Evolutionary conservation across 2,329 filamentous ascomycete species (phyloP), one percentile per base, ranked within the genome.

Genomic region (Bipolaris cookei): DNA sequence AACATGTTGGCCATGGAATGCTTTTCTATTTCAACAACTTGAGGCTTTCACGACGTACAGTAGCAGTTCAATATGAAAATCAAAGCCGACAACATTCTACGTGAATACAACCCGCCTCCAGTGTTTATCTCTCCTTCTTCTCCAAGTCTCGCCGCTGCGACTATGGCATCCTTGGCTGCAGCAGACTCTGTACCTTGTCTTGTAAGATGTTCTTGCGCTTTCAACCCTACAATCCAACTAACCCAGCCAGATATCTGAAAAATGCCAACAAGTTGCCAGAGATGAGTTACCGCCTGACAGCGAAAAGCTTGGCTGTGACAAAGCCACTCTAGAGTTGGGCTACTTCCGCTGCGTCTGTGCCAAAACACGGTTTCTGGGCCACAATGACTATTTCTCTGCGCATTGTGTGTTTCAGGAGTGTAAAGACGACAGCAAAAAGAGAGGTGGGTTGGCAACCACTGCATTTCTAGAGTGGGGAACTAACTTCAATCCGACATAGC

Each of bases 321-420:
- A n/a, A 8, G n/a, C 18, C 11, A 16, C 51, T 14, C 46, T 48
- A 18, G 13, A n/a, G 3, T 11, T 20, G 20, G 3, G n/a, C 5
- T 56, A 56, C 35, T 56, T 56, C 25, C 10, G 39, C 13, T 65
- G 62, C 30, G 23, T 54, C 2, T 61, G 57, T 46, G 18, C 35
- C 0, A 35, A 47, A 34, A 41, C 56, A 18, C 37, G 51, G 3
- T 37, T 28, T 0, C 11, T 65, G 21, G 50, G 44, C 0, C 25
- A 32, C 8, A 65, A 59, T 4, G 11, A 14, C 18, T 56, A 50
- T 23, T 61, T 58, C 32, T 51, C 47, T 4, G 39, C 62, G 0
- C 25, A 50, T 8, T 65, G 62, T 30, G 11, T 61, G 2, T 51
- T 56, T 10, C 10, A 34, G 3, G 46, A 59, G 28, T 65, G 58